Evolutionary conservation across 371 early-diverging fungal species (phyloP).

Genomic region (Rhizomucor miehei): DNA sequence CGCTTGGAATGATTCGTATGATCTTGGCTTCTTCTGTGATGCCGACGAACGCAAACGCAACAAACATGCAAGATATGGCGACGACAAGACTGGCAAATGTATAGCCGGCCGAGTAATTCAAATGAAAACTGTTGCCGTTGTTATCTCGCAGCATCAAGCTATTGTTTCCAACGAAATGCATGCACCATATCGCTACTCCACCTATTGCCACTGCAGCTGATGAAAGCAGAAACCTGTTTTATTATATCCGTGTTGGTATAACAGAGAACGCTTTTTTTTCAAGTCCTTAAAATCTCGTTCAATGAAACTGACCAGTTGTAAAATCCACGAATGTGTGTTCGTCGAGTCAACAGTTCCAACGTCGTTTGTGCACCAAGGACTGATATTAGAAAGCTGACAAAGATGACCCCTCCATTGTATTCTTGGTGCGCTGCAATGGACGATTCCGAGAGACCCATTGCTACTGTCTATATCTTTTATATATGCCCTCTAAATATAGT

Average conservation of each 20-base stretch:
- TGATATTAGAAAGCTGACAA: slow-evolving; percentile 20
- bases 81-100: slow-evolving; percentile 41
- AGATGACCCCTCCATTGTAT: slow-evolving; percentile 25
- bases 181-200: slow-evolving; percentile 45
- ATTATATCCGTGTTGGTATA: too few relatives aligned
- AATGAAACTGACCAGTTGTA: slow-evolving; percentile 17
- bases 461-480: too few relatives aligned
- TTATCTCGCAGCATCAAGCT: slow-evolving; percentile 22
- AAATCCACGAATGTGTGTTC: slow-evolving; percentile 20
- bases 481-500: neutral
- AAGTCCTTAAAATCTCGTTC: neutral
- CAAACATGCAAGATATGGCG: slow-evolving; percentile 36
- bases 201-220: slow-evolving; percentile 42
- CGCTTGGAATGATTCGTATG: slow-evolving; percentile 35
- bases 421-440: slow-evolving; percentile 10
- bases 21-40: slow-evolving; percentile 36
- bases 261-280: neutral
- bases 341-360: slow-evolving; percentile 16
- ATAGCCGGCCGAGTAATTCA: slow-evolving; percentile 36
- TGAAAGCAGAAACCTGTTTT: slow-evolving; percentile 32
- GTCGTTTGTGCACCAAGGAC: slow-evolving; percentile 20
- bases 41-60: slow-evolving; percentile 41
- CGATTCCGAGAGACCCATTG: slow-evolving; percentile 3
- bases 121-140: slow-evolving; percentile 15
- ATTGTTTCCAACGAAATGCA: slow-evolving; percentile 50